These are phyloP conservation scores for Suillus americanus DNA, from an alignment of 768 basidiomycete species.

Conservation along the genomic window DNA sequence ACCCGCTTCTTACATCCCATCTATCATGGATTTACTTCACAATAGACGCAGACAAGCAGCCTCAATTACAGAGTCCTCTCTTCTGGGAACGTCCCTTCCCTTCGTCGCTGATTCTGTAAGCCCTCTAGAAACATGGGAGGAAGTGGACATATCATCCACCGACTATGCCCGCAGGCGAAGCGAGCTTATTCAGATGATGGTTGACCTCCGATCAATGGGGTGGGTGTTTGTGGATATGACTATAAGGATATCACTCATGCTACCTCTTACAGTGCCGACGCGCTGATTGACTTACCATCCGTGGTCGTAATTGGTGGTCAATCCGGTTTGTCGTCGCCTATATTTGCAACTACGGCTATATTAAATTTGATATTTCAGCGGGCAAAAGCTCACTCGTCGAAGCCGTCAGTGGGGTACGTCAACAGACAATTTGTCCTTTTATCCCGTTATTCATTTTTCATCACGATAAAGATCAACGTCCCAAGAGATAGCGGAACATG, in stretches of 20 bases:
- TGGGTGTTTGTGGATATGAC: slow-evolving; percentile 10
- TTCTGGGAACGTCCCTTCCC: background rate
- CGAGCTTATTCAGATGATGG: slow-evolving; percentile 39
- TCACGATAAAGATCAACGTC: slow-evolving; percentile 47
- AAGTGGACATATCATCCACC: slow-evolving; percentile 26
- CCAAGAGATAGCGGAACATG: slow-evolving; percentile 64
- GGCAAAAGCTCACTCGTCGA: slow-evolving; percentile 64
- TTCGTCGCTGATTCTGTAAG: background rate
- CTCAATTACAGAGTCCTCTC: background rate
- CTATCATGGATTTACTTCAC: background rate
- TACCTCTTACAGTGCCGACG: slow-evolving; percentile 32
- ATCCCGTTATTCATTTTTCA: background rate
- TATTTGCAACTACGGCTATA: background rate
- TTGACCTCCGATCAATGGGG: slow-evolving; percentile 43
- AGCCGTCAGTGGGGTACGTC: slow-evolving; percentile 52
- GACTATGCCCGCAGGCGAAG: slow-evolving; percentile 42
- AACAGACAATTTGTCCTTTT: background rate
- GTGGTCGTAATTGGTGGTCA: slow-evolving; percentile 58
- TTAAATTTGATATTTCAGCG: slow-evolving; percentile 31
- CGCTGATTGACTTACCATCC: slow-evolving; percentile 45
- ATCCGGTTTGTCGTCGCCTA: slow-evolving; percentile 39
- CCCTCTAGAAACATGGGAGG: slow-evolving; percentile 11
- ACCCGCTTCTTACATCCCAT: background rate
- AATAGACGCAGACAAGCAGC: background rate
- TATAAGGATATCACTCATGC: slow-evolving; percentile 2